phyloP scores from a whole-genome alignment of 106 monocot genomes.

The Dendrobium officinale region DNA sequence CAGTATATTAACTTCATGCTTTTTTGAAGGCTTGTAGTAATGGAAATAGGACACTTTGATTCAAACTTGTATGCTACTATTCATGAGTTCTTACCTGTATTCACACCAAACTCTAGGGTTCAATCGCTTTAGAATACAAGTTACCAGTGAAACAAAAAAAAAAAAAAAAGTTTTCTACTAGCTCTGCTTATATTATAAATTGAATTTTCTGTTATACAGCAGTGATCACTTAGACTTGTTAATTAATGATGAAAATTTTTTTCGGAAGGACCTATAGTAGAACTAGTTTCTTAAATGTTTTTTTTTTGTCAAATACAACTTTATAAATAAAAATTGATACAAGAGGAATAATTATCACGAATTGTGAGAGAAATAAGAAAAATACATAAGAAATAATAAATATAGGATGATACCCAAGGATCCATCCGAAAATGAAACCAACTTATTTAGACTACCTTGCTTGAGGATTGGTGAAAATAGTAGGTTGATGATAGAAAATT shows the following conservation, averaged over 20 bases:
- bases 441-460: no score
- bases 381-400: no score
- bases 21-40: background rate
- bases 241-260: background rate
- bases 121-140: background rate
- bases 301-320: no score
- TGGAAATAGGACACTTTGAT: background rate
- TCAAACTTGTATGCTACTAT: background rate
- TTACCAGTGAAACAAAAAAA: background rate
- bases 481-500: no score
- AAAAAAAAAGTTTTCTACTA: background rate
- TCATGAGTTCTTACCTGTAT: background rate
- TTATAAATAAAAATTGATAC: no score
- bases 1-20: background rate
- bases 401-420: no score
- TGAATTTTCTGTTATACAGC: background rate
- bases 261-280: background rate
- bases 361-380: no score
- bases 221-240: background rate
- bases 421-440: no score
- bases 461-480: no score
- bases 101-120: background rate
- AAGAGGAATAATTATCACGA: no score
- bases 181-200: background rate
- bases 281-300: background rate